Evolutionary conservation across 768 basidiomycete genomes (phyloP).

Genomic region (Calvatia gigantea): DNA sequence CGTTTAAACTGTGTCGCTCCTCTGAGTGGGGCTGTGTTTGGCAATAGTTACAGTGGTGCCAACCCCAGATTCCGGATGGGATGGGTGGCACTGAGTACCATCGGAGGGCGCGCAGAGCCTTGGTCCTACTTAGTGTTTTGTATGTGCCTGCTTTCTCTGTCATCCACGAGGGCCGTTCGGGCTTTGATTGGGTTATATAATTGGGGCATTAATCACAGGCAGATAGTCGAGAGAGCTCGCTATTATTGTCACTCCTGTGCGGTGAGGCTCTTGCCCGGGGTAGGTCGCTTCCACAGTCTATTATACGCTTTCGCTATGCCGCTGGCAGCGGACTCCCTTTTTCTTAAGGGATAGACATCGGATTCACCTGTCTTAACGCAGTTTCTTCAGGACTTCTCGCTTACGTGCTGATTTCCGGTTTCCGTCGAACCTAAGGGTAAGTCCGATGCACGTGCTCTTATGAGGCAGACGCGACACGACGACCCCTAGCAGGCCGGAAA

Average conservation of each 20-base stretch:
- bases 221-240: neutral
- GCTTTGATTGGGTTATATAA: too few relatives aligned
- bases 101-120: too few relatives aligned
- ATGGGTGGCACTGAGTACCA: too few relatives aligned
- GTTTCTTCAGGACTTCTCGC: neutral
- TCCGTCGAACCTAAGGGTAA: neutral
- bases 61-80: too few relatives aligned
- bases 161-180: too few relatives aligned
- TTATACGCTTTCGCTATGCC: neutral
- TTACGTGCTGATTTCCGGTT: neutral
- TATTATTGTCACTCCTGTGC: neutral
- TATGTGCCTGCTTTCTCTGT: too few relatives aligned
- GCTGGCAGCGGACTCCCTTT: neutral
- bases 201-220: neutral
- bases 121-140: too few relatives aligned
- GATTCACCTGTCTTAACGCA: neutral
- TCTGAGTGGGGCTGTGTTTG: too few relatives aligned
- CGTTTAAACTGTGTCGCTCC: too few relatives aligned
- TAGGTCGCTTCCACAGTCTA: neutral
- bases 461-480: neutral
- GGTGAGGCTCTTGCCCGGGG: neutral
- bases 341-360: neutral
- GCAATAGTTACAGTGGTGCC: too few relatives aligned
- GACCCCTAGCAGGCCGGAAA: neutral
- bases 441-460: conserved; percentile 6